Conservation (phyloP, 2,329 filamentous ascomycete species). For the Colletotrichum shisoi region DNA sequence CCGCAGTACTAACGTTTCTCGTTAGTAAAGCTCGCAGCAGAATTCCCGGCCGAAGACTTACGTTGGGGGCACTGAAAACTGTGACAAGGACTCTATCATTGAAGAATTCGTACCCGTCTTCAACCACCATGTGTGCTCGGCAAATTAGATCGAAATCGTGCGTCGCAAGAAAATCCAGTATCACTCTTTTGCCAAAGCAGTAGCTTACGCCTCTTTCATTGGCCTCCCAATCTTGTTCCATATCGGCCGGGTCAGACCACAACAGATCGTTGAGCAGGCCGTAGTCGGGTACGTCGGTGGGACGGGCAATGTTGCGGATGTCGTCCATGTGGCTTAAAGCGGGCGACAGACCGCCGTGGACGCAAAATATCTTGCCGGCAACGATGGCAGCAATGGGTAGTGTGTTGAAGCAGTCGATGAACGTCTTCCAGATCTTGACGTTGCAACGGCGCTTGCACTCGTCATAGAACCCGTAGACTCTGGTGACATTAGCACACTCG, state of each 20-base stretch:
- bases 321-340: slow-evolving; percentile 97
- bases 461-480: slow-evolving; percentile 97
- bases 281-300: slow-evolving; percentile 97
- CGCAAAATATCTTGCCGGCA: slow-evolving; percentile 96
- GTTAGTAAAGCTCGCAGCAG: slow-evolving; percentile 42
- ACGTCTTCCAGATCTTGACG: slow-evolving; percentile 98
- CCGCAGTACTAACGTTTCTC: slow-evolving; percentile 81
- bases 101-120: slow-evolving; percentile 99
- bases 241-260: slow-evolving; percentile 97
- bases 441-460: slow-evolving; percentile 97
- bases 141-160: slow-evolving; percentile 98
- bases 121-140: slow-evolving; percentile 98
- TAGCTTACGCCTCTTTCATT: slow-evolving; percentile 98
- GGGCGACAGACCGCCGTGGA: slow-evolving; percentile 92
- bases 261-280: slow-evolving; percentile 92
- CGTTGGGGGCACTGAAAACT: slow-evolving; percentile 96
- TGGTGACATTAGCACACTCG: slow-evolving; percentile 94
- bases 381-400: slow-evolving; percentile 96
- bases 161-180: slow-evolving; percentile 90
- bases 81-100: slow-evolving; percentile 94
- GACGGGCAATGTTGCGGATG: slow-evolving; percentile 92
- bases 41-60: slow-evolving; percentile 61
- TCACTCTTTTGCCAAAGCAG: slow-evolving; percentile 98
- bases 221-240: slow-evolving; percentile 97
- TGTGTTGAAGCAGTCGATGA: slow-evolving; percentile 95